These are phyloP conservation scores for Paragyromitra xinjiangensis DNA, from an alignment of 495 filamentous ascomycete genomes.

Conservation along the genomic window DNA sequence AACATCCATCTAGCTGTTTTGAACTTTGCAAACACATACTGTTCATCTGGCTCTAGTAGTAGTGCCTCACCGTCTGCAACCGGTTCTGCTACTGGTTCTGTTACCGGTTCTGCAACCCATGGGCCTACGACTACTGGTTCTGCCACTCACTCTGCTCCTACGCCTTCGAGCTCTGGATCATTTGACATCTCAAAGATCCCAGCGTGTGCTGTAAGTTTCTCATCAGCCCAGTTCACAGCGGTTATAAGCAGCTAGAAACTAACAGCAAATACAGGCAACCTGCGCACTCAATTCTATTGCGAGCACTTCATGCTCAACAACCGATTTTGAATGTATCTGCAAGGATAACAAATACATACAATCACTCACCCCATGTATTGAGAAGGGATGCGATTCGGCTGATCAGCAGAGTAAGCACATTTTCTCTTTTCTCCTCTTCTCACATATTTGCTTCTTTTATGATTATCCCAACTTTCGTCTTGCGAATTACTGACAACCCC, in stretches of 20 bases:
- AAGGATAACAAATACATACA: constrained; percentile 66
- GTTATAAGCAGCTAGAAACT: background rate
- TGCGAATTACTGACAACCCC: background rate
- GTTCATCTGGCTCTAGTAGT: background rate
- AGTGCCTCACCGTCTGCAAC: background rate
- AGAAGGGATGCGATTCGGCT: constrained; percentile 62
- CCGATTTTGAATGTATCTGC: constrained; percentile 74
- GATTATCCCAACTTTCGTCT: background rate
- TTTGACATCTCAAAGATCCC: background rate
- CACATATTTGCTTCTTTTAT: background rate
- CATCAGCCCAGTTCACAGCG: background rate
- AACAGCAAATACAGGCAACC: constrained; percentile 60
- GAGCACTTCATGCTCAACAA: background rate
- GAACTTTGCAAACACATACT: background rate
- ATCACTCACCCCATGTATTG: constrained; percentile 74
- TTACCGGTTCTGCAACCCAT: background rate
- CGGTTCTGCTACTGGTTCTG: background rate
- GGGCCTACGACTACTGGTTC: background rate
- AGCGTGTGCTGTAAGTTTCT: constrained; percentile 18
- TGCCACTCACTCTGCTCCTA: background rate
- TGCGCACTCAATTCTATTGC: constrained; percentile 62
- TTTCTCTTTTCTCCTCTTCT: background rate
- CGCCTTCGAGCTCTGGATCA: background rate
- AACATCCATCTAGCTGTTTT: background rate
- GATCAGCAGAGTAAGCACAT: constrained; percentile 67